Evolutionary conservation across 257 asterid species (phyloP), one percentile per base, ranked within the genome.

Genomic region (Orobanche coerulescens): DNA sequence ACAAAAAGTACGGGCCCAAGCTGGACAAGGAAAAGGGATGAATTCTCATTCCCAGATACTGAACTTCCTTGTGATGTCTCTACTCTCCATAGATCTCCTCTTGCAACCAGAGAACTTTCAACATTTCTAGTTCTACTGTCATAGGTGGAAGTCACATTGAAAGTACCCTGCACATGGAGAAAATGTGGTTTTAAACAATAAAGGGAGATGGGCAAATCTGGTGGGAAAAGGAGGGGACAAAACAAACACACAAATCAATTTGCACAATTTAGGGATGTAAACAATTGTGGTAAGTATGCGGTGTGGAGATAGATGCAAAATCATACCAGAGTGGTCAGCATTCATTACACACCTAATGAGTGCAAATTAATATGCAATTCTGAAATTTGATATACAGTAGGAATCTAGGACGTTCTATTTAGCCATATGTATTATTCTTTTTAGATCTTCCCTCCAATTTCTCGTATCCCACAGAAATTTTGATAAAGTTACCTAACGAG

Each of bases 41-140:
- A 81, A 65, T 61, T 81, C 59, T 77, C 95, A 68, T 78, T 89
- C 61, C 96, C 86, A 14, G 94, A 82, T 40, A 86, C 68, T 26
- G 95, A 82, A 75, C 95, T 76, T 64, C 95, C 95, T 58, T 84
- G 94, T 12, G 98, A 84, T 33, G 97, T 93, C 74, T 93, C 98
- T 36, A 93, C 83, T 74, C 97, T 87, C 98, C 98, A 93, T 66
- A 89, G 66, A 76, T 93, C 98, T 75, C 98, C 98, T 58, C 94
- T 82, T 33, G 98, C 96, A 58, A 78, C 81, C 75, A 93, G 66
- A 58, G 95, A 84, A 74, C 94, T 89, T 68, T 89, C 95, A 1
- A 89, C 48, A 19, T 72, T 83, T 53, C 79, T 79, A 5, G 82
- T 86, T 72, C 95, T 74, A 68, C 96, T 86, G 72, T 84, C 88